These are phyloP conservation scores for Dictyostelium firmibasis DNA, from an alignment of 78 protist species.

Conservation along the genomic window DNA sequence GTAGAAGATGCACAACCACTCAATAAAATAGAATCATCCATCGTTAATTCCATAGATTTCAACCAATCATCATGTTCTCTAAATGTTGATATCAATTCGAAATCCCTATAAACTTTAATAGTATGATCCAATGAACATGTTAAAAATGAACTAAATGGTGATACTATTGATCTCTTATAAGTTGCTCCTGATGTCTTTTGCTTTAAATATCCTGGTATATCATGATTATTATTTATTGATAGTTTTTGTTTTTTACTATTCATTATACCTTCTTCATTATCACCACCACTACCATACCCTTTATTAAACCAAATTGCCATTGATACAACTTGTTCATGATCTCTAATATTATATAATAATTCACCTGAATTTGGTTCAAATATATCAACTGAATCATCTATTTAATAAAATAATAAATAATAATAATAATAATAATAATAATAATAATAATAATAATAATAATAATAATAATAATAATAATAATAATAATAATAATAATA, in stretches of 20 bases:
- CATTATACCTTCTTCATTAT: background rate
- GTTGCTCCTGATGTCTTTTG: background rate
- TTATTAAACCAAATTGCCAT: constrained; percentile 36
- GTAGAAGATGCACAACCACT: constrained; percentile 59
- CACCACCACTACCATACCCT: background rate
- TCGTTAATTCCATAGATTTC: constrained; percentile 18
- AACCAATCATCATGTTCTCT: constrained; percentile 71
- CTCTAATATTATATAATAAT: constrained; percentile 23
- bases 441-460: background rate
- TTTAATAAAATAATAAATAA: no score
- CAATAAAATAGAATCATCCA: constrained; percentile 3
- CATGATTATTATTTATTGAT: background rate
- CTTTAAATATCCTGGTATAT: background rate
- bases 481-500: background rate
- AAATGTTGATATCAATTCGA: background rate
- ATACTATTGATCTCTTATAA: background rate
- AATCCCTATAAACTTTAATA: constrained; percentile 30
- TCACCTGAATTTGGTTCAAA: constrained; percentile 52
- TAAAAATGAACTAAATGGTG: constrained; percentile 40
- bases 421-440: background rate
- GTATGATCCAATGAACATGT: constrained; percentile 71
- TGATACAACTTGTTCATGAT: constrained; percentile 43
- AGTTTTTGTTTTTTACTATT: background rate
- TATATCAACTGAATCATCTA: constrained; percentile 41
- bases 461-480: background rate